Percentiles rank a stretch among this genome's conserved stretches.
Conservation (phyloP, 371 early-diverging fungal species). For the Mycotypha africana region DNA sequence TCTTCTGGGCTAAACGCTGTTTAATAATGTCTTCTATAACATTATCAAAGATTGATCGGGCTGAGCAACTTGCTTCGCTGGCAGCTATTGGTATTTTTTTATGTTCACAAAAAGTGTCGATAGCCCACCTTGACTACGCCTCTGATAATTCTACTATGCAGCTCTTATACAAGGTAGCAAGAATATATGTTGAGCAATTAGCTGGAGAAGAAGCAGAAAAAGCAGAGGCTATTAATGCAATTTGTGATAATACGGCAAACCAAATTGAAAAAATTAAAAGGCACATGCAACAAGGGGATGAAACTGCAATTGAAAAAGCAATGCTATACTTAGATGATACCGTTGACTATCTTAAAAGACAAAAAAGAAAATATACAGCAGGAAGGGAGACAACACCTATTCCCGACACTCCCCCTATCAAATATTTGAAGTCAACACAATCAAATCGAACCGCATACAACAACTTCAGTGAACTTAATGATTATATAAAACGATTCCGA, state of each 20-base stretch:
- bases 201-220: constrained; percentile 5
- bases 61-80: not conserved
- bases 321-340: too few species aligned
- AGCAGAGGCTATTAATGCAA: not conserved
- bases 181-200: not conserved
- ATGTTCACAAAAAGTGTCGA: constrained; percentile 2
- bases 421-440: constrained; percentile 1
- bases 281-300: not conserved
- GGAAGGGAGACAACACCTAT: not conserved
- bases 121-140: not conserved
- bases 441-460: constrained; percentile 1
- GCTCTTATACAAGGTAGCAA: constrained; percentile 1
- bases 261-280: constrained; percentile 1
- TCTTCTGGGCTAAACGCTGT: constrained; percentile 2
- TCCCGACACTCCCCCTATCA: not conserved
- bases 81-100: constrained; percentile 2
- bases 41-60: constrained; percentile 1
- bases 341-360: too few species aligned
- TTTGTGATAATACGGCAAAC: constrained; percentile 1
- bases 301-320: constrained; percentile 1
- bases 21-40: constrained; percentile 2
- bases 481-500: not conserved
- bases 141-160: not conserved
- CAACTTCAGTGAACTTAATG: not conserved
- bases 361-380: not conserved